Evolutionary conservation across 768 basidiomycete genomes (phyloP).

Genomic region (Hypholoma sublateritium): DNA sequence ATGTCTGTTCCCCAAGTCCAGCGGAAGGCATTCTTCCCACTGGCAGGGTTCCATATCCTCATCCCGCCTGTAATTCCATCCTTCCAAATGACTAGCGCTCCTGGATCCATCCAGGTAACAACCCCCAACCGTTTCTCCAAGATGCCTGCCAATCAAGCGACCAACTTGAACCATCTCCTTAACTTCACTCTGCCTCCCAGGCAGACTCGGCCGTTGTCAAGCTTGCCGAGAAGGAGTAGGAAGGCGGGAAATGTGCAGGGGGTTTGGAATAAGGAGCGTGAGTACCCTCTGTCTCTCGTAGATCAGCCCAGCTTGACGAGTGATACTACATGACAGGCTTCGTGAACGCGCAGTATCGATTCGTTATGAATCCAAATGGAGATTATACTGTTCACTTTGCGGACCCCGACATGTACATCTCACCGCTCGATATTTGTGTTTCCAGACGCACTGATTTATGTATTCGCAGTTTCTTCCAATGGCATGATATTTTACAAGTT

Average conservation of each 20-base stretch:
- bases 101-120: constrained; percentile 30
- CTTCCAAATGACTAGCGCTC: constrained; percentile 36
- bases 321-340: constrained; percentile 54
- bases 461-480: constrained; percentile 80
- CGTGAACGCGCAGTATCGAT: constrained; percentile 94
- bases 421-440: background rate
- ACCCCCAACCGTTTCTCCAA: constrained; percentile 63
- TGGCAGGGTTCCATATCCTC: constrained; percentile 42
- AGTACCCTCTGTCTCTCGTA: constrained; percentile 32
- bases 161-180: constrained; percentile 79
- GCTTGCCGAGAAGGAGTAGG: constrained; percentile 73
- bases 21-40: constrained; percentile 43
- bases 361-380: constrained; percentile 92
- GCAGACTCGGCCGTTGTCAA: constrained; percentile 57
- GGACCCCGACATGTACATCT: constrained; percentile 90
- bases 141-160: constrained; percentile 64
- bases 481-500: constrained; percentile 94
- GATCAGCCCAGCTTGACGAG: background rate
- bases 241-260: constrained; percentile 61
- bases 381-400: constrained; percentile 94
- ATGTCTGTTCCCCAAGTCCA: constrained; percentile 22
- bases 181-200: constrained; percentile 93
- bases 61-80: constrained; percentile 4
- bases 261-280: constrained; percentile 91
- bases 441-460: constrained; percentile 7